Evolutionary conservation across 371 early-diverging fungal species (phyloP).

Genomic region (Circinella umbellata): DNA sequence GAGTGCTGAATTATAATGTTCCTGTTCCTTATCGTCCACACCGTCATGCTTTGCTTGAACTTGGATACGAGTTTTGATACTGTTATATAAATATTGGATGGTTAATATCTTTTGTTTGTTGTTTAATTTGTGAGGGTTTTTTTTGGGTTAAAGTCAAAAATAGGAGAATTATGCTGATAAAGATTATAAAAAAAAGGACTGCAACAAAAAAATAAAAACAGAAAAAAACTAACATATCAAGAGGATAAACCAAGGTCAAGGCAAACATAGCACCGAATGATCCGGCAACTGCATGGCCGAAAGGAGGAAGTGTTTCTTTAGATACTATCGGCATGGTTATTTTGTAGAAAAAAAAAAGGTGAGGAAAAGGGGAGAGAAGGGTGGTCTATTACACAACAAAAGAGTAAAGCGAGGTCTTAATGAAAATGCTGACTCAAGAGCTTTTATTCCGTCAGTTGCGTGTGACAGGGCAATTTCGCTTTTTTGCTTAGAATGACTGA

Average conservation of each 20-base stretch:
- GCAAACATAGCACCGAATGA: constrained; percentile 93
- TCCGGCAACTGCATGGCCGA: constrained; percentile 93
- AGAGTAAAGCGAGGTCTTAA: not conserved
- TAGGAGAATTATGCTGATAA: constrained; percentile 12
- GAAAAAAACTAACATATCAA: constrained; percentile 83
- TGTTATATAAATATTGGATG: constrained; percentile 25
- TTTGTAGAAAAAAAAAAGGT: constrained; percentile 11
- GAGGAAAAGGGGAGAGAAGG: constrained; percentile 5
- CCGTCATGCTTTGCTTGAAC: constrained; percentile 73
- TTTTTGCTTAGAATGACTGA: constrained; percentile 1
- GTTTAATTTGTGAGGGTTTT: too few species aligned
- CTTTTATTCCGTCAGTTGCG: constrained; percentile 16
- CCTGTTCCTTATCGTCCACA: constrained; percentile 39
- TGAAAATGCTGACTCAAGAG: constrained; percentile 36
- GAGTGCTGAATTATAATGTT: constrained; percentile 67
- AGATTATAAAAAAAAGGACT: not conserved
- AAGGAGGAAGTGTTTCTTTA: constrained; percentile 73
- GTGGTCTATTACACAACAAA: constrained; percentile 6
- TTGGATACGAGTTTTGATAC: constrained; percentile 93
- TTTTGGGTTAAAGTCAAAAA: not conserved
- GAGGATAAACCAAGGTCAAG: constrained; percentile 87
- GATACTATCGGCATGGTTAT: constrained; percentile 49
- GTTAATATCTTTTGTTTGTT: too few species aligned
- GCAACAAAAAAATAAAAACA: too few species aligned
- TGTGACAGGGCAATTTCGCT: constrained; percentile 1